Evolutionary conservation across 2,329 filamentous ascomycete species (phyloP), one percentile per base, ranked within the genome.

Genomic region (Gaeumannomyces sp.): DNA sequence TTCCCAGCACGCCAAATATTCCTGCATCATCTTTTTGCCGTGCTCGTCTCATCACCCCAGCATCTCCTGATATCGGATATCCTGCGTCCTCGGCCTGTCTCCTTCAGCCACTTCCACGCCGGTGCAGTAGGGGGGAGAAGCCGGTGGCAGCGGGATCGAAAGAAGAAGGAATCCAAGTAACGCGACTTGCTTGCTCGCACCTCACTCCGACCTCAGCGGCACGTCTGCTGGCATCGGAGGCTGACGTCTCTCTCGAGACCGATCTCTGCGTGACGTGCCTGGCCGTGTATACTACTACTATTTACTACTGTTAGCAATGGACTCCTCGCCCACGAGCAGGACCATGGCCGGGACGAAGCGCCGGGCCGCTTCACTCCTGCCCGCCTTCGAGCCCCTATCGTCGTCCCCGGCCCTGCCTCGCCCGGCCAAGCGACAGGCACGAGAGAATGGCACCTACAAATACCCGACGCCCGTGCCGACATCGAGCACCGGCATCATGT

Each of bases 401-500:
- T 92, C 90, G 28, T 92, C 91, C 16, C 90, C 90, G 2, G 84
- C 80, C 64, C 85, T 92, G 62, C 89, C 89, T 61, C 84, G 89
- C 64, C 83, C 89, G 8, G 74, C 79, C 61, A 93, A 93, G 79
- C 86, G 89, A 73, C 89, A 88, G 72, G 85, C 83, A 66, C 79
- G 72, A 16, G 76, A 75, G 57, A 73, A 78, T 66, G 79, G 78
- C 69, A 81, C 81, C 65, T 82, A 83, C 69, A 92, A 89, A 73
- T 98, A 98, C 78, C 95, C 95, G 58, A 98, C 95, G 3, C 95
- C 95, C 1, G 85, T 96, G 67, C 93, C 94, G 27, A 97, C 94
- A 5, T 98, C 95, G 4, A 96, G 92, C 70, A 97, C 94, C 60
- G 92, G 91, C 72, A 92, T 97, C 71, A 81, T 97, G 70, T 92